Base-by-base conservation (phyloP, 2,329 filamentous ascomycete genomes). In the Penicillium italicum region DNA sequence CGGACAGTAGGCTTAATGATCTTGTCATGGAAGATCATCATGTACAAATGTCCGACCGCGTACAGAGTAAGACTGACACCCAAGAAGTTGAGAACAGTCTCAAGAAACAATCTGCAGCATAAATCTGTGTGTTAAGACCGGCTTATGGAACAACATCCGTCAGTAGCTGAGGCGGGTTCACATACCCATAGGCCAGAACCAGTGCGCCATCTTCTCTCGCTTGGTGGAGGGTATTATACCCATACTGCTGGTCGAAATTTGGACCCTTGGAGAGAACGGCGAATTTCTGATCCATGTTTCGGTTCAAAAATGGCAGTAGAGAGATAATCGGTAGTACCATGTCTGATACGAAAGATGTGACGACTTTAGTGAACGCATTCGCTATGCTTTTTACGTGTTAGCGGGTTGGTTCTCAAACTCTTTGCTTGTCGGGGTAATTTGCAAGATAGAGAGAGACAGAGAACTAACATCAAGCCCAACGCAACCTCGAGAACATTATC, bases 401-500 rank as follows among this genome's bases (percentile, higher is more conserved):
- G 36, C 33, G 28, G 7, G 2, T 16, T n/a, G 6, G 11, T 37
- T 48, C 3, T 26, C 24, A 6, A 26, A 26, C 24, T 4, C 24
- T 6, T 26, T 26, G 24, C 4, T 26, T 26, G 24, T 26, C 6
- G 24, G n/a, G n/a, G n/a, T n/a, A n/a, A n/a, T n/a, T n/a, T n/a
- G n/a, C n/a, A n/a, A n/a, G n/a, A n/a, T n/a, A n/a, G n/a, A n/a
- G 36, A 12, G 18, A 42, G 6, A 36, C 7, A 8, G 12, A 30
- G 7, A 28, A 48, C 22, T 70, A 67, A 89, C 86, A 91, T 90
- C 61, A 90, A 76, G 62, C 87, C 88, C 63, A 90, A 85, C 16
- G 88, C 88, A 56, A 91, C 87, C 70, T 90, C 85, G 26, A 91
- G 79, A 45, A 90, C 87, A 63, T 90, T 90, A 55, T 88, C 87